Conservation (phyloP, 2,329 filamentous ascomycete species). For the Ciborinia camelliae region DNA sequence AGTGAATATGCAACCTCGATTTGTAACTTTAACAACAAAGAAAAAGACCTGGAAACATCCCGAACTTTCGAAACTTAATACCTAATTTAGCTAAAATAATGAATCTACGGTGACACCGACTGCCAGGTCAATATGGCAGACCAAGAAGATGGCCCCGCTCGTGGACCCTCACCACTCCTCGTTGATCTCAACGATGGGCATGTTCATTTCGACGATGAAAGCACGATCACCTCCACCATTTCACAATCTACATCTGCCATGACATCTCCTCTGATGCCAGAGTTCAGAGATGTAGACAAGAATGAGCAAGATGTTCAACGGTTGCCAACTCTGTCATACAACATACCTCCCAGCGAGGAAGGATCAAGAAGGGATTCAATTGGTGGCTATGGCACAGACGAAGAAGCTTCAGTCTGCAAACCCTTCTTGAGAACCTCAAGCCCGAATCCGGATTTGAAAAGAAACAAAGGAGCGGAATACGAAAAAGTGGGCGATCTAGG, state of each 20-base stretch:
- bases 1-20: constrained; percentile 7
- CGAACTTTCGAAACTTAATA: neutral
- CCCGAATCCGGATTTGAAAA: constrained; percentile 37
- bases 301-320: constrained; percentile 30
- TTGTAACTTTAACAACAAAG: neutral
- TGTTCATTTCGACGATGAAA: constrained; percentile 32
- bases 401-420: constrained; percentile 55
- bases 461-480: constrained; percentile 35
- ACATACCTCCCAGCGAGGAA: constrained; percentile 24
- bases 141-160: constrained; percentile 29
- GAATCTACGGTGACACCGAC: constrained; percentile 5
- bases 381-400: constrained; percentile 49
- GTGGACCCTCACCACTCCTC: constrained; percentile 31
- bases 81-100: neutral
- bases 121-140: constrained; percentile 33
- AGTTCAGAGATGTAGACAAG: constrained; percentile 28
- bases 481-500: constrained; percentile 43
- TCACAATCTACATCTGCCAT: constrained; percentile 36
- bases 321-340: constrained; percentile 31
- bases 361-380: constrained; percentile 26
- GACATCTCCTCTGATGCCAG: constrained; percentile 36
- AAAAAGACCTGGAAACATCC: no score
- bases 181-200: constrained; percentile 27
- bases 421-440: constrained; percentile 57
- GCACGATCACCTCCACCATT: constrained; percentile 25